Base-by-base conservation (phyloP, 2,329 filamentous ascomycete genomes). In the Huntiella omanensis region DNA sequence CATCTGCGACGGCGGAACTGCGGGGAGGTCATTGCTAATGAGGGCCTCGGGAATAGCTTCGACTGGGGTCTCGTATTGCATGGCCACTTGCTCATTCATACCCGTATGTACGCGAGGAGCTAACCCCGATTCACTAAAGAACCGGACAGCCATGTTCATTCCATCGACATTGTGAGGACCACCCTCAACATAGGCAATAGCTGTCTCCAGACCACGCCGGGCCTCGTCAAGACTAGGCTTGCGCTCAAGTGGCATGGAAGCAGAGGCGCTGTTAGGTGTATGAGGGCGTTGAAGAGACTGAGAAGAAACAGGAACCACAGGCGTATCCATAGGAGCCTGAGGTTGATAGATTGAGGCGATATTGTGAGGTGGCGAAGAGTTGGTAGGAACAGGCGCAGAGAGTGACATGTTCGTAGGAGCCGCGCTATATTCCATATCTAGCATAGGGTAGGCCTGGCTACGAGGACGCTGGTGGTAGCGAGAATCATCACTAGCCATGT, bases 381-480 rank as follows among this genome's bases (percentile, higher is more conserved):
- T 5, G 7, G n/a, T 28, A 4, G 44, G 22, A 11, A 13, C 32
- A 13, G 44, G 5, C 8, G 34, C 35, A 15, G 15, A 12, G 7
- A 8, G 17, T 32, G 40, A 12, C 11, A 13, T 11, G 40, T 12
- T 16, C 4, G 40, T n/a, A 13, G 15, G 28, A 32, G 15, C 6
- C 60, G 61, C 38, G 59, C 59, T 50, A 72, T 68, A 73, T 48
- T 73, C 78, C 39, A 80, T 66, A 47, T 75, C 76, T 37, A 84
- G 64, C 39, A 79, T 76, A 1, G 86, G 84, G 52, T 93, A 86
- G 0, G 85, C 93, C 60, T 92, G 85, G 59, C 83, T 91, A 56
- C 85, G 72, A 49, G 83, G 83, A 47, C 84, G 72, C 54, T 81
- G 79, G 5, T 28, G 22, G 53, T 79, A 76, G 54, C 74, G 75